phyloP scores from a whole-genome alignment of 164 flowering plant genomes.

The Cinnamomum micranthum region DNA sequence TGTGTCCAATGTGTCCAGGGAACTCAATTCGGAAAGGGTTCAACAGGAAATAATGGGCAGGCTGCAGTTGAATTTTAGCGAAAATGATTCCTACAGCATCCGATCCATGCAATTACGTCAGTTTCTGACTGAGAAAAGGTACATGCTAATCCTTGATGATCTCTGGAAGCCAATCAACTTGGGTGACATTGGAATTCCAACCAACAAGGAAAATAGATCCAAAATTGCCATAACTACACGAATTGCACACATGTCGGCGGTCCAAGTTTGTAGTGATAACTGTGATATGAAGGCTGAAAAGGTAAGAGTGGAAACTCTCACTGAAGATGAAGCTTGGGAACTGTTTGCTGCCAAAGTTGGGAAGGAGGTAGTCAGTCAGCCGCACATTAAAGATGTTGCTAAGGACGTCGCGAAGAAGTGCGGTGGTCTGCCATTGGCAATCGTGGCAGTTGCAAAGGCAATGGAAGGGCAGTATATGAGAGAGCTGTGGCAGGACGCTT shows the following conservation, averaged over 20 bases:
- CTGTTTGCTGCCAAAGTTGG: slow-evolving; percentile 1
- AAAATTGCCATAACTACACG: background rate
- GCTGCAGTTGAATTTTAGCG: background rate
- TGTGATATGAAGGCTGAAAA: slow-evolving; percentile 2
- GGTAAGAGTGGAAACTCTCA: background rate
- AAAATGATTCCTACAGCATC: background rate
- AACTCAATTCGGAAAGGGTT: background rate
- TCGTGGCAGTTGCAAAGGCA: slow-evolving; percentile 1
- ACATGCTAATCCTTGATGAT: slow-evolving; percentile 7
- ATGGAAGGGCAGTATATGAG: background rate
- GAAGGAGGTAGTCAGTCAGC: background rate
- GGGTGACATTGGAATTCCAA: slow-evolving; percentile 3
- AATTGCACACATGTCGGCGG: too few relatives aligned
- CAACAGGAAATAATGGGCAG: background rate
- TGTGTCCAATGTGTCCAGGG: slow-evolving; percentile 2
- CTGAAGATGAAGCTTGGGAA: background rate
- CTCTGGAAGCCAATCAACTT: background rate
- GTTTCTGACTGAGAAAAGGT: background rate
- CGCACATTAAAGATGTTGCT: background rate
- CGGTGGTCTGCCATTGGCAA: slow-evolving; percentile 9
- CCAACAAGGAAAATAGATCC: too few relatives aligned
- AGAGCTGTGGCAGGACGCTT: slow-evolving; percentile 10
- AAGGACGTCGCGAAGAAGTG: background rate
- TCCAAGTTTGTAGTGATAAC: background rate
- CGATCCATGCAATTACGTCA: too few relatives aligned